Evolutionary conservation across 2,329 filamentous ascomycete species (phyloP).

Genomic region (Rutstroemia sydowiana): DNA sequence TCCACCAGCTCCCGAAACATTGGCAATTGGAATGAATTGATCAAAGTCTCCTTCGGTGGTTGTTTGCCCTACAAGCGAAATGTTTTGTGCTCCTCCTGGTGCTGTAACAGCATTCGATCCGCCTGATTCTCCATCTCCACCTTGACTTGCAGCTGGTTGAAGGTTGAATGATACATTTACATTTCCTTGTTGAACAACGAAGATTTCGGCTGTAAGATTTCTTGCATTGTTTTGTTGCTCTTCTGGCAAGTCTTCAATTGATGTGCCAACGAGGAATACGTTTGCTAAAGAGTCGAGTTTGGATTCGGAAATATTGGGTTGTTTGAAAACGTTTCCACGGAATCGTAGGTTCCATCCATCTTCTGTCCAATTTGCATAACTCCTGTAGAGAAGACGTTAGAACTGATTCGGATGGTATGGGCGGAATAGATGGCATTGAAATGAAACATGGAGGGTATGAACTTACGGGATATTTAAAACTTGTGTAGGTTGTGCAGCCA

Average conservation of each 20-base stretch:
- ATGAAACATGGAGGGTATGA: too few species aligned
- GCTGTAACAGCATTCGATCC: conserved; percentile 44
- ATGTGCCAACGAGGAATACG: conserved; percentile 59
- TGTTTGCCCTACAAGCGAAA: conserved; percentile 58
- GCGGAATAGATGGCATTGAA: background rate
- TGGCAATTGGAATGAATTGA: conserved; percentile 56
- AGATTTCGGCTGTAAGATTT: conserved; percentile 67
- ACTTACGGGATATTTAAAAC: conserved; percentile 60
- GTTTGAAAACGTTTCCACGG: conserved; percentile 76
- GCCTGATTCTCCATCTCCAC: conserved; percentile 38
- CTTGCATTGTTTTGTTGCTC: conserved; percentile 59
- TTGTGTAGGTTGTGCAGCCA: conserved; percentile 58
- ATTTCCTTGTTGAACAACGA: conserved; percentile 64
- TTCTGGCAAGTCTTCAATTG: conserved; percentile 50
- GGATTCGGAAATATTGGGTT: conserved; percentile 57
- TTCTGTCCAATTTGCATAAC: conserved; percentile 72
- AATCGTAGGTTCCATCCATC: conserved; percentile 69
- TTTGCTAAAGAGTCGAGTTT: conserved; percentile 65
- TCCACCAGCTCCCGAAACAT: conserved; percentile 44
- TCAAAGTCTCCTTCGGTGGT: conserved; percentile 67
- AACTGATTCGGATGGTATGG: background rate
- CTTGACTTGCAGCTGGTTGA: conserved; percentile 49
- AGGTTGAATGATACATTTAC: conserved; percentile 58
- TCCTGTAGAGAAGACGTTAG: conserved; percentile 30
- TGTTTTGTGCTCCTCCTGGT: conserved; percentile 52